Conservation (phyloP, 2,329 filamentous ascomycete species). For the Exophiala bonariae region DNA sequence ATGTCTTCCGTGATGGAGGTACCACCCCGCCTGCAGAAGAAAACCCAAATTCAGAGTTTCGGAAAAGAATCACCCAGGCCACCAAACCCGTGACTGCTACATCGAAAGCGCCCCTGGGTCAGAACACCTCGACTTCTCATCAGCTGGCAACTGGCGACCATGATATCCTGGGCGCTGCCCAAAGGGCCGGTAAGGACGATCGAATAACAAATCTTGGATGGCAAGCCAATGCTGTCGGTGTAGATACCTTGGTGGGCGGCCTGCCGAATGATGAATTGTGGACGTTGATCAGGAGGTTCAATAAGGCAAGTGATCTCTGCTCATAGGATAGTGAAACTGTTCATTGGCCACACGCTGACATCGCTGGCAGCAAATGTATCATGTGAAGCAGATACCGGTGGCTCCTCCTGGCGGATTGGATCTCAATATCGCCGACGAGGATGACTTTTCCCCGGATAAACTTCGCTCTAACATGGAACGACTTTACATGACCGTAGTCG, state of each 20-base stretch:
- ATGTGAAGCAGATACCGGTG: conserved; percentile 67
- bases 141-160: conserved; percentile 45
- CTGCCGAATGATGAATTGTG: conserved; percentile 72
- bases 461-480: conserved; percentile 75
- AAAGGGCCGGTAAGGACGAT: conserved; percentile 48
- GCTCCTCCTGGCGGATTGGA: conserved; percentile 69
- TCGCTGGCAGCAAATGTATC: conserved; percentile 59
- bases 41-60: conserved; percentile 18
- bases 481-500: conserved; percentile 75
- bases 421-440: conserved; percentile 76
- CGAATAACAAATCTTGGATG: conserved; percentile 70
- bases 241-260: conserved; percentile 65
- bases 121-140: conserved; percentile 43
- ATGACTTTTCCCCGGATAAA: conserved; percentile 84
- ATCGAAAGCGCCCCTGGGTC: conserved; percentile 22
- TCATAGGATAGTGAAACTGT: conserved; percentile 5
- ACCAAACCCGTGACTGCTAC: conserved; percentile 20
- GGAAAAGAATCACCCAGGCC: conserved; percentile 22
- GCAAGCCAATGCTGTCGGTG: conserved; percentile 51
- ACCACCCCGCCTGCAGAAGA: conserved; percentile 30
- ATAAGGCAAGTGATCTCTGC: conserved; percentile 55
- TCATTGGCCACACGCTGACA: conserved; percentile 26
- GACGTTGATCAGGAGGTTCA: conserved; percentile 70
- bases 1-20: conserved; percentile 34
- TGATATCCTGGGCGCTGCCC: conserved; percentile 47